Evolutionary conservation across 2,329 filamentous ascomycete species (phyloP).

Genomic region (Claviceps maximensis): DNA sequence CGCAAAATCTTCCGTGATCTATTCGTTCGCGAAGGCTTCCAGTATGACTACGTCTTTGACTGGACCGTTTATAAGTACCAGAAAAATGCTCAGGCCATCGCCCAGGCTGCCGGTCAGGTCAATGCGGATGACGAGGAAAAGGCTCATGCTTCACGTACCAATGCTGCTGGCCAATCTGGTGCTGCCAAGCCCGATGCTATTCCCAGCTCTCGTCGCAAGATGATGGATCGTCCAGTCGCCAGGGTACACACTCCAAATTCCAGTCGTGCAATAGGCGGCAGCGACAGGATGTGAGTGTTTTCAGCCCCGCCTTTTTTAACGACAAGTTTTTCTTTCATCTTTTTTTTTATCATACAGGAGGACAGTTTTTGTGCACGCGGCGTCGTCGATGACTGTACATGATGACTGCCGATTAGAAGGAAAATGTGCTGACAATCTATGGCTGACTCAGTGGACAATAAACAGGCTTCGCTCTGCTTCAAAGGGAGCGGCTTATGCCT

Average conservation of each 20-base stretch:
- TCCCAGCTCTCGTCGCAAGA: constrained; percentile 70
- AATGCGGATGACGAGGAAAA: constrained; percentile 67
- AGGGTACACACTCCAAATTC: constrained; percentile 56
- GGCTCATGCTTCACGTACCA: constrained; percentile 53
- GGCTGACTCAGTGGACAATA: constrained; percentile 74
- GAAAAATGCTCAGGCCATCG: constrained; percentile 91
- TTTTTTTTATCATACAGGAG: no score
- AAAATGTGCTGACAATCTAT: constrained; percentile 56
- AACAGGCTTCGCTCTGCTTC: constrained; percentile 77
- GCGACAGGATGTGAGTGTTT: constrained; percentile 91
- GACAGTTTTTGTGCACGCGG: constrained; percentile 51
- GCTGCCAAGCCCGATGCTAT: constrained; percentile 60
- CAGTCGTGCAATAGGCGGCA: constrained; percentile 63
- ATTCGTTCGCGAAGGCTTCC: constrained; percentile 97
- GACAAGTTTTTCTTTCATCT: constrained; percentile 42
- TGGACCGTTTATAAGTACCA: constrained; percentile 99
- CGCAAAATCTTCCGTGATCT: constrained; percentile 99
- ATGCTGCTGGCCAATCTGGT: constrained; percentile 48
- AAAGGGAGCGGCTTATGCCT: constrained; percentile 45
- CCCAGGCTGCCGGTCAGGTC: constrained; percentile 57
- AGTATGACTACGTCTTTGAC: constrained; percentile 99
- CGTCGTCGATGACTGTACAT: constrained; percentile 71
- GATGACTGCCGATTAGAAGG: constrained; percentile 61
- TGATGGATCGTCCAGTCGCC: constrained; percentile 55
- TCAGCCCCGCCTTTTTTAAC: constrained; percentile 22